Conservation (phyloP, 139 green algal genomes). For the Chlamydomonas sp. region DNA sequence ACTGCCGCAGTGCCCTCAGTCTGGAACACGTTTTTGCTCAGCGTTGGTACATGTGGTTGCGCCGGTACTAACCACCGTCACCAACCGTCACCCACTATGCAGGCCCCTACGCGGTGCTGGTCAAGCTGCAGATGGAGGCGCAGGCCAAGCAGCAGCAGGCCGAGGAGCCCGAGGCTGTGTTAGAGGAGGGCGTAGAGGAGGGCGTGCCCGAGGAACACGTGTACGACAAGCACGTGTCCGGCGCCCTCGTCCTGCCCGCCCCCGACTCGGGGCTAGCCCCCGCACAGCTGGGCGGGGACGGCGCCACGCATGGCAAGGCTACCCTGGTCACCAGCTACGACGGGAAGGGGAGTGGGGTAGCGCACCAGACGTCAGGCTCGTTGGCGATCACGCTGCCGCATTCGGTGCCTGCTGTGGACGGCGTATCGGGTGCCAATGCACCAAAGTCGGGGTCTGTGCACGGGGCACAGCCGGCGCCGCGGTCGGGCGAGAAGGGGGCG, state of each 20-base stretch:
- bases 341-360: too few species aligned
- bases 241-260: too few species aligned
- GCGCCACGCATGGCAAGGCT: not conserved
- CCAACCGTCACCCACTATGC: not conserved
- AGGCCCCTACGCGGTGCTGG: constrained; percentile 74
- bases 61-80: too few species aligned
- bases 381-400: too few species aligned
- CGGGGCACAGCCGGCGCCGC: too few species aligned
- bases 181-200: not conserved
- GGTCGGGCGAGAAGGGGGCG: too few species aligned
- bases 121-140: constrained; percentile 70
- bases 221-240: not conserved
- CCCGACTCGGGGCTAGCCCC: too few species aligned
- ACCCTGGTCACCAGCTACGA: not conserved
- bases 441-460: not conserved
- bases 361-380: too few species aligned
- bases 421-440: not conserved
- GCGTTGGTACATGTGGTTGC: too few species aligned
- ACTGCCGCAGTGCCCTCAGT: too few species aligned
- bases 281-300: too few species aligned
- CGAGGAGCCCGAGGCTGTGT: not conserved
- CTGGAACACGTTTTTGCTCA: too few species aligned
- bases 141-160: constrained; percentile 9
- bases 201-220: not conserved
- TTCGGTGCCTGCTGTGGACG: not conserved